Base-by-base conservation (phyloP, 331 rosid species). In the Cydonia oblonga region DNA sequence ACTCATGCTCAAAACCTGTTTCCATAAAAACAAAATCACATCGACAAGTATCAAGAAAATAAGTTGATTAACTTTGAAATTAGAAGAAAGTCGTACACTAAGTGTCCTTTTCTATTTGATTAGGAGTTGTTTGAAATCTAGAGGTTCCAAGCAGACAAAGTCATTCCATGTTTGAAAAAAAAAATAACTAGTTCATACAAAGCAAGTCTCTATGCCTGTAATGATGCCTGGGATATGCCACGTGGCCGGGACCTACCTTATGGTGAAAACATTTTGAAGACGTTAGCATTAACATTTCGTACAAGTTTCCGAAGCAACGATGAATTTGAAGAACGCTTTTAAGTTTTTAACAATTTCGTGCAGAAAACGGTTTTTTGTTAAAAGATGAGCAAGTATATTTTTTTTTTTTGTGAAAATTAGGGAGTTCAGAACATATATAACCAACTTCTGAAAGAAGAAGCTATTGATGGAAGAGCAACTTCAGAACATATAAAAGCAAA, bases 1-100 rank as follows among this genome's bases (percentile, higher is more conserved):
- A 75, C 99, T 95, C 99, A 95, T 90, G 83, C 99, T 95, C 74
- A 95, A 81, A 26, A 95, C 99, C 99, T 91, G 87, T 70, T 64
- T 63, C 62, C 73, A 70, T 25, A 52, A 24, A 24, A 78, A 73
- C 65, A 76, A 68, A 63, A 70, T 62, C 42, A 44, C 3, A 57
- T 70, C 53, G 10, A 11, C 51, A 46, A 59, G 40, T 9, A 75
- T n/a, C 30, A 20, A 63, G 20, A 10, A 51, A 3, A 49, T 15
- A 5, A 52, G 40, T 51, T 3, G 13, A 35, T 38, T 11, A 69
- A 35, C 32, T 15, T 26, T 35, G 23, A 49, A 6, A 68, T 51
- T 46, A 2, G 18, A 38, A 53, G 24, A 79, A 25, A 38, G 56
- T 66, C 40, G 61, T 29, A 33, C 15, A 69, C 68, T 63, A 9